Evolutionary conservation across 2,329 filamentous ascomycete species (phyloP), one percentile per base, ranked within the genome.

Genomic region (Biscogniauxia marginata): DNA sequence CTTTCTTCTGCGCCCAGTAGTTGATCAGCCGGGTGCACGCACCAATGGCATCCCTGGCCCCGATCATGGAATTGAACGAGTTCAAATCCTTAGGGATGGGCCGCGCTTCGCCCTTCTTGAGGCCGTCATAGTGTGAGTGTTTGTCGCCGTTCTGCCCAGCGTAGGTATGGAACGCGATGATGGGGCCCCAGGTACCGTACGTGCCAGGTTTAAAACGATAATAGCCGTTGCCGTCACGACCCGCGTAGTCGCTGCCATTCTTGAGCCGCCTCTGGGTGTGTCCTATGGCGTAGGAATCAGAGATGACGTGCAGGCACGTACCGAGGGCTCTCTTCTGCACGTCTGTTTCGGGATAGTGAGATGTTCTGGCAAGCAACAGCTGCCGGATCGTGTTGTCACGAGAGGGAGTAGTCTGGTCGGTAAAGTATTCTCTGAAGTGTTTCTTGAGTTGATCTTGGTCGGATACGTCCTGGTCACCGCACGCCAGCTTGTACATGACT

Each of bases 211-310:
- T 16, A 23, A 54, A 54, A 22, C 30, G 30, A 20, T 49, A 49
- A 7, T 13, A 30, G 18, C 49, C 23, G 4, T 30, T 50, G 24
- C 25, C 49, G 25, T 50, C 49, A 11, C 49, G 49, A 5, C 49
- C 49, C 8, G 23, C 20, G 25, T 50, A 50, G 49, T 50, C 52
- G 1, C 19, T 24, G 4, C 13, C 20, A 25, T 61, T 59, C 5
- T 48, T 11, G 2, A 56, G 54, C 20, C 39, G 21, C 11, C 59
- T 20, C 13, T 52, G 54, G 2, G 56, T 57, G 34, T 61, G 59
- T 2, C 59, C 59, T 4, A 57, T 54, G 1, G 59, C 59, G 44
- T 52, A 61, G 7, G 59, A 61, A 49, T 61, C 59, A 34, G 54
- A 49, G 19, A 61, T 55, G 56, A 58, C 30, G 47, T 61, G 59